phyloP scores from a whole-genome alignment of 768 basidiomycete species.

The Pleurotus sapidus region DNA sequence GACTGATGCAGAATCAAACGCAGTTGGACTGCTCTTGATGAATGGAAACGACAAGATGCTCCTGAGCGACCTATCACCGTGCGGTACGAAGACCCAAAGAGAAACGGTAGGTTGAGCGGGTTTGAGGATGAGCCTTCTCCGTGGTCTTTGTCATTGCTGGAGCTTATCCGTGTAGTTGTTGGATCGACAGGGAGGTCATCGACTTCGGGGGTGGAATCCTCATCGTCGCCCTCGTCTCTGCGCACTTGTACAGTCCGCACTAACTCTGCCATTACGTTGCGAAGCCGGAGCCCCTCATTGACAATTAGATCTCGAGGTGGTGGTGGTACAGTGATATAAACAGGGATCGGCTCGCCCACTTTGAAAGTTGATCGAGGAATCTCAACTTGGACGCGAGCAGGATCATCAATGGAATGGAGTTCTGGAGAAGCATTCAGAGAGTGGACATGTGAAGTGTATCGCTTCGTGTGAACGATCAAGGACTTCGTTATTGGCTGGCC shows the following conservation, averaged over 20 bases:
- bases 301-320: conserved; percentile 67
- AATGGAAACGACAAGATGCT: conserved; percentile 89
- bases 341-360: conserved; percentile 70
- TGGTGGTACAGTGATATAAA: conserved; percentile 80
- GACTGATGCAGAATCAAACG: conserved; percentile 79
- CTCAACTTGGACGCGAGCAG: conserved; percentile 67
- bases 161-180: conserved; percentile 26
- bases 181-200: conserved; percentile 21
- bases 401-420: conserved; percentile 53
- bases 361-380: conserved; percentile 70
- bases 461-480: conserved; percentile 66
- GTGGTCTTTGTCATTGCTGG: conserved; percentile 16
- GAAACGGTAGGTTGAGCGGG: conserved; percentile 33
- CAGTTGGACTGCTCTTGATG: conserved; percentile 65
- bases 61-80: conserved; percentile 80
- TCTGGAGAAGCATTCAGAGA: conserved; percentile 58
- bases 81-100: conserved; percentile 40
- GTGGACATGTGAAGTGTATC: conserved; percentile 67
- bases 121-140: conserved; percentile 37
- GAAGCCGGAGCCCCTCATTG: conserved; percentile 66
- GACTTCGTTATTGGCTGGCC: conserved; percentile 46
- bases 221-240: conserved; percentile 37
- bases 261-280: conserved; percentile 81
- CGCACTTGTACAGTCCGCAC: conserved; percentile 62
- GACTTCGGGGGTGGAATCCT: conserved; percentile 28